Evolutionary conservation across 768 basidiomycete species (phyloP).

Genomic region (Saitozyma sp.): DNA sequence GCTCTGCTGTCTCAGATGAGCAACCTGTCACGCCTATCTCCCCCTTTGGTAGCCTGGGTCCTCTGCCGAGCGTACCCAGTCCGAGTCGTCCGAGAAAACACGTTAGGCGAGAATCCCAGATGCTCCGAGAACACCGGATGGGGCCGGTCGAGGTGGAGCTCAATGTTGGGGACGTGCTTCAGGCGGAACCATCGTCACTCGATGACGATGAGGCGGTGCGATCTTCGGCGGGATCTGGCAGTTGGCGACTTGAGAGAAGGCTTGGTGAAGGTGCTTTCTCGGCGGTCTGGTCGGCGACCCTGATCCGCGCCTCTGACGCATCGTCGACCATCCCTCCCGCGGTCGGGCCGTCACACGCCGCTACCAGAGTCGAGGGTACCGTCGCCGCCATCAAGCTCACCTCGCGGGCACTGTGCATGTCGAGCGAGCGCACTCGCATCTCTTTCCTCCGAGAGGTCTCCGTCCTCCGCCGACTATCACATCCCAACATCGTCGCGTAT

Average conservation of each 20-base stretch:
- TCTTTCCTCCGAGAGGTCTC: slow-evolving; percentile 80
- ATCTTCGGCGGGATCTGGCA: background rate
- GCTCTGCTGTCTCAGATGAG: too few relatives aligned
- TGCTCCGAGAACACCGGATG: too few relatives aligned
- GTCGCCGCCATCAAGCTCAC: slow-evolving; percentile 64
- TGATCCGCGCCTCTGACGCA: too few relatives aligned
- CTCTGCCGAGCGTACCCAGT: too few relatives aligned
- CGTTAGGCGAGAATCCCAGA: too few relatives aligned
- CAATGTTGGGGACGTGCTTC: too few relatives aligned
- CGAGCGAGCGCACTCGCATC: slow-evolving; percentile 71
- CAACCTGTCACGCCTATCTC: too few relatives aligned
- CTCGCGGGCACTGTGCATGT: slow-evolving; percentile 55
- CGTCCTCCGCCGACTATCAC: slow-evolving; percentile 77
- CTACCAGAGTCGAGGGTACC: background rate
- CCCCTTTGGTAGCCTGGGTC: too few relatives aligned
- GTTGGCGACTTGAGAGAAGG: slow-evolving; percentile 37
- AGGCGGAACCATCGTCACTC: too few relatives aligned
- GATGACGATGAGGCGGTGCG: too few relatives aligned
- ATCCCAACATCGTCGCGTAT: slow-evolving; percentile 74
- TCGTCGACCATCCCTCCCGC: background rate
- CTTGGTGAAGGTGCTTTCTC: slow-evolving; percentile 52
- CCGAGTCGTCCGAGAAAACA: too few relatives aligned
- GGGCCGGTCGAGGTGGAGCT: too few relatives aligned
- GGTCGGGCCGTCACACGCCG: background rate
- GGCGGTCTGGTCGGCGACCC: slow-evolving; percentile 43